phyloP scores from a whole-genome alignment of 2,329 filamentous ascomycete genomes.

The Achaetomium macrosporum region DNA sequence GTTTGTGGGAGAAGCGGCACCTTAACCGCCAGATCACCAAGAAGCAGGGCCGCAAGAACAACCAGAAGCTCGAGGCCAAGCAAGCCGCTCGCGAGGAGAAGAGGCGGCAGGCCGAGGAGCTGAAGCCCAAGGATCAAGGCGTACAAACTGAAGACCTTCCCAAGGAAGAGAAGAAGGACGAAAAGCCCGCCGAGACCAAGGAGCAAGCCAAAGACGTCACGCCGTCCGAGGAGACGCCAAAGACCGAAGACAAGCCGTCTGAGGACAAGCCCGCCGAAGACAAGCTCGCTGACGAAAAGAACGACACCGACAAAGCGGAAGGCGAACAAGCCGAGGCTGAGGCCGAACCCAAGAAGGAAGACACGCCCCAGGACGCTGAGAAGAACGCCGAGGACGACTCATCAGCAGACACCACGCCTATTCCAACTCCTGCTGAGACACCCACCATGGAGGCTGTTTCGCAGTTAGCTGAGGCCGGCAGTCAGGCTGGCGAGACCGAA shows the following conservation, averaged over 20 bases:
- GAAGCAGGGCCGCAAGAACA: constrained; percentile 37
- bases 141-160: constrained; percentile 28
- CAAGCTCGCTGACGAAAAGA: neutral
- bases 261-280: neutral
- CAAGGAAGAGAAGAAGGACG: constrained; percentile 26
- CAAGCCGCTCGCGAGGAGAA: constrained; percentile 27
- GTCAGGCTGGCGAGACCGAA: constrained; percentile 5
- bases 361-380: constrained; percentile 1
- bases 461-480: neutral
- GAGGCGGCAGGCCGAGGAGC: constrained; percentile 24
- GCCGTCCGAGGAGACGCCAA: constrained; percentile 17
- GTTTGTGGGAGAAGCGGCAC: constrained; percentile 34
- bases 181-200: constrained; percentile 4
- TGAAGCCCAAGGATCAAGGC: constrained; percentile 31
- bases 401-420: constrained; percentile 19
- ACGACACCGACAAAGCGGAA: neutral
- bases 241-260: constrained; percentile 14
- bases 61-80: constrained; percentile 35
- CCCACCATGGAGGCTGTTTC: constrained; percentile 23
- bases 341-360: neutral
- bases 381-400: constrained; percentile 17
- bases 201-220: constrained; percentile 26
- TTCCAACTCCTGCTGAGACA: constrained; percentile 20
- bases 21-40: constrained; percentile 35
- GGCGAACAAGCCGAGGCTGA: neutral